Evolutionary conservation across 1,284 basidiomycete genomes (phyloP), one percentile per base, ranked within the genome.

Genomic region (Agaricales sp.): DNA sequence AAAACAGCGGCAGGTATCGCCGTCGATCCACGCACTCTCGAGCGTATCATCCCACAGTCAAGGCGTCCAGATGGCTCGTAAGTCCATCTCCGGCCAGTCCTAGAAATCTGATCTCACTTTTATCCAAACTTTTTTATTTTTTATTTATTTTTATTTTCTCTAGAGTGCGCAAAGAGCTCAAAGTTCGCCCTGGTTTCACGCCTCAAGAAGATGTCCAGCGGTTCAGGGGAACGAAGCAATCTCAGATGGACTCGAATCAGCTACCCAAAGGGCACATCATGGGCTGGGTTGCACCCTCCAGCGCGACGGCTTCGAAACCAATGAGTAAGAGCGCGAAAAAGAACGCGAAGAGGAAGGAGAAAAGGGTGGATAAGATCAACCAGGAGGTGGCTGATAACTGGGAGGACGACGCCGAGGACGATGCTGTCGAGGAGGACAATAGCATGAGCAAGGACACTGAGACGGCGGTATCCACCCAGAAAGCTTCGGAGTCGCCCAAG

Each of bases 181-280:
- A 87, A 69, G 85, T 98, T 55, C 77, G 92, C 25, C 92, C 92
- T 0, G 94, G 94, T 1, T 98, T 84, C 66, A 95, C 92, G 1
- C 94, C 94, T 0, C 89, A 92, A 63, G 94, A 98, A 65, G 94
- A 98, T 67, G 78, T 96, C 12, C 74, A 76, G 25, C 80, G 82
- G 37, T 98, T 94, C 65, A 78, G 91, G 44, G 80, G 87, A 19
- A 74, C 80, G 43, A 78, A 81, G 30, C 87, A 91, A 63, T 68
- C 75, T 45, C 80, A 84, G 58, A 75, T 81, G 65, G 88, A 92
- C 51, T 62, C 71, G 21, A 73, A 64, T 54, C 53, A 69, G 3
- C 65, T 86, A 2, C 82, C 83, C 16, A 88, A 85, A 61, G 86
- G 86, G 12, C 82, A 86, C 57, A 80, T 91, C 57, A 69, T 82